Evolutionary conservation across 148 eudicot genomes (phyloP), one percentile per base, ranked within the genome.

Genomic region (Limonium bicolor): DNA sequence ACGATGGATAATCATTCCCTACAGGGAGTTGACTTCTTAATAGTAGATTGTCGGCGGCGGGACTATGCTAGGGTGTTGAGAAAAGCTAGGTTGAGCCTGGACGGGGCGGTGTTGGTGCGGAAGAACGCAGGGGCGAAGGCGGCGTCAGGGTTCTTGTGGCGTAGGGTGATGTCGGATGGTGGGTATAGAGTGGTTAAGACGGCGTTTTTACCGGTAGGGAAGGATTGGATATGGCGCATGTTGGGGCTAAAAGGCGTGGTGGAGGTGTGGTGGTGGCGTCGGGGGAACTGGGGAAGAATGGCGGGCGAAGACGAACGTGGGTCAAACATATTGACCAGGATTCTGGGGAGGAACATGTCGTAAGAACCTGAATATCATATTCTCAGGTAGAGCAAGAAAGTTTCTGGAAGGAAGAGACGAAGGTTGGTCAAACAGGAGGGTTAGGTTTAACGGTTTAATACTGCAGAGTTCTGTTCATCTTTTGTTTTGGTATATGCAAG

Each of bases 161-260:
- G 20, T 30, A 29, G 20, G 23, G 69, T 60, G 29, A 35, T 51
- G 41, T 33, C 20, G 4, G 36, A 40, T 15, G 38, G 51, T 12
- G 21, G 23, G 23, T 47, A 56, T n/a, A 44, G 56, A 10, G 52
- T 69, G 5, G 56, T 64, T 34, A 45, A 62, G 35, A 59, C 74
- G 9, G 38, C 41, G 48, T 18, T 27, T 27, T 20, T 64, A 7
- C 74, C 70, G 0, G 55, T 64, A 1, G 74, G 65, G 22, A 55
- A 55, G 74, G 70, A 13, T 46, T 69, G 19, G 70, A 64, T 43
- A 64, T 69, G 27, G 74, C 70, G 20, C 58, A 69, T 31, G 52
- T 64, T 3, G 58, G 32, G 2, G 4, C 2, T 3, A 45, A 13
- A 4, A 59, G 39, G 14, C 5, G 12, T 0, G 17, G 2, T 7